Percentiles rank a stretch among this genome's conserved stretches.
These are phyloP conservation scores for Pythium aristosporum DNA, from an alignment of 352 stramenopile genomes.

Conservation along the genomic window DNA sequence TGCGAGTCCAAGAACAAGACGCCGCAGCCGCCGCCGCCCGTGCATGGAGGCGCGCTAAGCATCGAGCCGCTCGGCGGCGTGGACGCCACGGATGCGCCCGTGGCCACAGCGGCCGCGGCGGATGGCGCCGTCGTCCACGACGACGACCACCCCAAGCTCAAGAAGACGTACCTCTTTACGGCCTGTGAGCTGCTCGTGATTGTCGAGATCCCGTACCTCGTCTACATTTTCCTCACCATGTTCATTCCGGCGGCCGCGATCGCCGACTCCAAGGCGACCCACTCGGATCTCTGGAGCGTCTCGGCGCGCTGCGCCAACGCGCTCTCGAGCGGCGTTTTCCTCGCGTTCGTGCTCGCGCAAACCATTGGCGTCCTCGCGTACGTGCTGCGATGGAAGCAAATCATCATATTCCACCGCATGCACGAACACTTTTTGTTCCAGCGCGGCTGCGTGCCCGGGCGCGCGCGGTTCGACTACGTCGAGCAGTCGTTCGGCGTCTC, in stretches of 20 bases:
- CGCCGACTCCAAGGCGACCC: slow-evolving; percentile 16
- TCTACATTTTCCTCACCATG: slow-evolving; percentile 53
- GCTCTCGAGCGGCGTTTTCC: slow-evolving; percentile 25
- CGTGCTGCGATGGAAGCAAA: slow-evolving; percentile 70
- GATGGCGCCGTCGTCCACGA: slow-evolving; percentile 39
- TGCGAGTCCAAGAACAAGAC: slow-evolving; percentile 7
- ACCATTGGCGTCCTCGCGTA: slow-evolving; percentile 57
- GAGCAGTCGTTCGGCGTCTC: slow-evolving; percentile 46
- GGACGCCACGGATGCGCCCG: slow-evolving; percentile 24
- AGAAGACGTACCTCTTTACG: slow-evolving; percentile 75
- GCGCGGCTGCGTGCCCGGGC: slow-evolving; percentile 51
- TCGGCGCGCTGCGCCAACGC: slow-evolving; percentile 37
- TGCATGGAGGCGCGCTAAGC: slow-evolving; percentile 18
- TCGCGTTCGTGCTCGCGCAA: slow-evolving; percentile 49
- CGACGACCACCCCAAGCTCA: slow-evolving; percentile 47
- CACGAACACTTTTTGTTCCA: slow-evolving; percentile 81
- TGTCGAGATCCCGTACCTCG: slow-evolving; percentile 67
- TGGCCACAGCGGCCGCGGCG: slow-evolving; percentile 33
- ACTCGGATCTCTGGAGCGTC: slow-evolving; percentile 37
- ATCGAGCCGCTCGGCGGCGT: slow-evolving; percentile 26
- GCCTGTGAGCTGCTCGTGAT: slow-evolving; percentile 78
- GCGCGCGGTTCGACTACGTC: slow-evolving; percentile 66
- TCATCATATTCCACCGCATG: slow-evolving; percentile 76
- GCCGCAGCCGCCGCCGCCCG: not conserved
- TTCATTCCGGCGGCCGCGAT: slow-evolving; percentile 27